phyloP scores from a whole-genome alignment of 169 alveolate species.

The Hepatocystis sp. region DNA sequence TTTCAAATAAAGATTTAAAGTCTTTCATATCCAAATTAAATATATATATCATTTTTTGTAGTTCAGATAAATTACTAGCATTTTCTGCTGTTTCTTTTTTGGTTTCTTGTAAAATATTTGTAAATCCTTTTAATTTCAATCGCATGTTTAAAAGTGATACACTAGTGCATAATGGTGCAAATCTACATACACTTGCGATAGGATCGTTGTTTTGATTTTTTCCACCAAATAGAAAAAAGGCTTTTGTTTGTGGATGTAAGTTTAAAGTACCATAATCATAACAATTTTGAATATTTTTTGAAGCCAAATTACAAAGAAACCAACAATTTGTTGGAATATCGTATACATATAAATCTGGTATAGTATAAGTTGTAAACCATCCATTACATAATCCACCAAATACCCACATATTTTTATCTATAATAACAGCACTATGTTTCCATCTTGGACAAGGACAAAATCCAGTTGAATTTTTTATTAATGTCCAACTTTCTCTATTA shows the following conservation, averaged over 20 bases:
- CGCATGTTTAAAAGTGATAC: constrained; percentile 73
- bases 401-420: constrained; percentile 76
- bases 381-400: constrained; percentile 75
- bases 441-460: constrained; percentile 75
- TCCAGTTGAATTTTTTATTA: constrained; percentile 59
- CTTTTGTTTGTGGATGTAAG: constrained; percentile 67
- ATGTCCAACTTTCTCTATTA: constrained; percentile 52
- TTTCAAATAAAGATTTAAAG: constrained; percentile 63
- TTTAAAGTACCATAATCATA: constrained; percentile 76
- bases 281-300: constrained; percentile 57
- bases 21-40: constrained; percentile 68
- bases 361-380: constrained; percentile 73
- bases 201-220: constrained; percentile 68
- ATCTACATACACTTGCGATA: constrained; percentile 70
- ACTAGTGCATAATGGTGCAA: constrained; percentile 75
- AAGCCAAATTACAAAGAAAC: constrained; percentile 69
- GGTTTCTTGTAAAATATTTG: constrained; percentile 31
- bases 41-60: constrained; percentile 61
- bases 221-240: constrained; percentile 75
- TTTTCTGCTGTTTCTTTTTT: constrained; percentile 66
- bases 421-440: constrained; percentile 75
- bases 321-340: constrained; percentile 76
- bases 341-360: constrained; percentile 73
- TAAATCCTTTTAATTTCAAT: constrained; percentile 37
- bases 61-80: constrained; percentile 64